These are phyloP conservation scores for Populus tremula DNA, from an alignment of 345 rosid species.

Conservation along the genomic window DNA sequence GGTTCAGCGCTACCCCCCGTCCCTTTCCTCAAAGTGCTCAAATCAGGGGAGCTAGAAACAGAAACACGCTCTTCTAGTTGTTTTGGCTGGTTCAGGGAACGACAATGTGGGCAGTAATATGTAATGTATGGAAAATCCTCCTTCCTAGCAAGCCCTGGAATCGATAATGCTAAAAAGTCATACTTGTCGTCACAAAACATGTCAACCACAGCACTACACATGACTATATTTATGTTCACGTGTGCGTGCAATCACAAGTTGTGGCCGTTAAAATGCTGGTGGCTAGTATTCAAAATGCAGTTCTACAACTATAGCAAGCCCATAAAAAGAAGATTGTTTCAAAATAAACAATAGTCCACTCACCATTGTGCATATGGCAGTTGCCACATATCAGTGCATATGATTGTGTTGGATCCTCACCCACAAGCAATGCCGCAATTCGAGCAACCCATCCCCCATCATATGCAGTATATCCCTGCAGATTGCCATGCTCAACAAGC, in stretches of 20 bases:
- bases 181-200: background rate
- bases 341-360: conserved; percentile 12
- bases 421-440: conserved; percentile 89
- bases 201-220: background rate
- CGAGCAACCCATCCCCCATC: conserved; percentile 91
- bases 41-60: conserved; percentile 29
- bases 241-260: too few relatives aligned
- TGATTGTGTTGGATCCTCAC: conserved; percentile 90
- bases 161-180: background rate
- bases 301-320: background rate
- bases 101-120: conserved; percentile 90
- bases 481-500: conserved; percentile 58
- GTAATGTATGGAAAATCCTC: conserved; percentile 80
- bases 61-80: conserved; percentile 22
- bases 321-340: too few relatives aligned
- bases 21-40: conserved; percentile 19
- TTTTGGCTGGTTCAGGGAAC: conserved; percentile 67
- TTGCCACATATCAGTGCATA: conserved; percentile 92
- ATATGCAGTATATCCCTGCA: conserved; percentile 46
- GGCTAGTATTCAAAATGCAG: background rate
- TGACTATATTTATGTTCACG: background rate
- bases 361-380: conserved; percentile 95
- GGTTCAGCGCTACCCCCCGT: conserved; percentile 31
- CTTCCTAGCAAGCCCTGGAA: conserved; percentile 79
- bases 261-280: background rate